Percentiles rank a stretch among this genome's conserved stretches.
Evolutionary conservation across 768 basidiomycete genomes (phyloP).

Genomic region (Xerocomellus chrysenteron): DNA sequence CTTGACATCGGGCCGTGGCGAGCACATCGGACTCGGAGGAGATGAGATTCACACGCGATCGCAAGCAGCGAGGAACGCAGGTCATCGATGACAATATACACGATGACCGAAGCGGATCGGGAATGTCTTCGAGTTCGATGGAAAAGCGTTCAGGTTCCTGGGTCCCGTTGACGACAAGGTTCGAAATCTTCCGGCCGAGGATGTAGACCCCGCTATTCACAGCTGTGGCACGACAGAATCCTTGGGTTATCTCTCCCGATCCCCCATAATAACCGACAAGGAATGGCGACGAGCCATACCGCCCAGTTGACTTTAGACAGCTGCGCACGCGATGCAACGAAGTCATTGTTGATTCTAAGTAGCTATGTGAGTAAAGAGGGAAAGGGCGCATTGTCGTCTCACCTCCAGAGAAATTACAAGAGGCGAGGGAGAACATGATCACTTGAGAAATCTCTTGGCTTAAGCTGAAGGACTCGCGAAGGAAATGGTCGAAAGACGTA

Average conservation of each 20-base stretch:
- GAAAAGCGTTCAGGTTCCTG: conserved; percentile 33
- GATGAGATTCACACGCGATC: conserved; percentile 19
- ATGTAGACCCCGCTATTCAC: conserved; percentile 77
- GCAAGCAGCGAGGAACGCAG: conserved; percentile 33
- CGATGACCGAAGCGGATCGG: conserved; percentile 55
- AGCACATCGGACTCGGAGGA: neutral
- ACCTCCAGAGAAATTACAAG: conserved; percentile 63
- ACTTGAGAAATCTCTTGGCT: conserved; percentile 54
- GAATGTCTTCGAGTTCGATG: conserved; percentile 57
- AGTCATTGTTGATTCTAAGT: conserved; percentile 61
- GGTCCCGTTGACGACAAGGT: conserved; percentile 31
- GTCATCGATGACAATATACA: conserved; percentile 52
- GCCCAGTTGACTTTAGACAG: conserved; percentile 76
- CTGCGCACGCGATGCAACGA: conserved; percentile 68
- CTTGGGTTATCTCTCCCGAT: conserved; percentile 88
- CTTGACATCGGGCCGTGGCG: neutral
- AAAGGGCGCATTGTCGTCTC: conserved; percentile 13
- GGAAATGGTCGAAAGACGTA: conserved; percentile 58
- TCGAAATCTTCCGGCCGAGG: conserved; percentile 46
- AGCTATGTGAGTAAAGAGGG: conserved; percentile 1
- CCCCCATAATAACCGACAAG: conserved; percentile 96
- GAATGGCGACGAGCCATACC: conserved; percentile 87
- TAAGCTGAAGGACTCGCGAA: conserved; percentile 64
- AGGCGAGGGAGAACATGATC: conserved; percentile 78
- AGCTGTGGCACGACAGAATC: conserved; percentile 84